These are phyloP conservation scores for Boletales sp. DNA, from an alignment of 768 basidiomycete genomes.

Conservation along the genomic window DNA sequence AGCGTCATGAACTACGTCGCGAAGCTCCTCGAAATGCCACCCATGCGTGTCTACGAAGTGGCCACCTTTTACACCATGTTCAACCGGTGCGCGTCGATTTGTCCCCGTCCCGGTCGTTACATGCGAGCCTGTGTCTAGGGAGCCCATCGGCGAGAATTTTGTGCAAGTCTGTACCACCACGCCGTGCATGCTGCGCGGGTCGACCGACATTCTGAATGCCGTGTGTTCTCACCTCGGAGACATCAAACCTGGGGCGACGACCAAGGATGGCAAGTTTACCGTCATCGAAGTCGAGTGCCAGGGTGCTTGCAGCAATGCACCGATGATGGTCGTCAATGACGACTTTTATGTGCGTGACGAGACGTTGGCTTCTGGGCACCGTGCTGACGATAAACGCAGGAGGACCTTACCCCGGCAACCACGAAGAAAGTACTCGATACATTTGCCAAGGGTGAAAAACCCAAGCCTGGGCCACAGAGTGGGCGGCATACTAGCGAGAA, in stretches of 20 bases:
- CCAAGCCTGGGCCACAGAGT: constrained; percentile 92
- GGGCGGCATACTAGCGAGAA: constrained; percentile 88
- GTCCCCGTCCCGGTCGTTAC: neutral
- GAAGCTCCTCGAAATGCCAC: constrained; percentile 86
- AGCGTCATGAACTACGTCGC: constrained; percentile 99
- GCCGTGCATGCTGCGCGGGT: constrained; percentile 94
- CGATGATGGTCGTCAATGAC: constrained; percentile 94
- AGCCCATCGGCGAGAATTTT: constrained; percentile 91
- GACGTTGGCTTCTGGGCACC: neutral
- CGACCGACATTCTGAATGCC: constrained; percentile 84
- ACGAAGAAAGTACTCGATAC: constrained; percentile 79
- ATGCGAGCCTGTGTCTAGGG: constrained; percentile 41
- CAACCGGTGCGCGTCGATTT: constrained; percentile 69
- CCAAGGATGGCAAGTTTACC: constrained; percentile 94
- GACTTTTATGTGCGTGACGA: constrained; percentile 82
- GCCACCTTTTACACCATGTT: constrained; percentile 99
- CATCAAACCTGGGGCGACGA: constrained; percentile 87
- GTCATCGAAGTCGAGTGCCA: constrained; percentile 98
- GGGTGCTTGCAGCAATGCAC: constrained; percentile 97
- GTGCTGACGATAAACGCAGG: constrained; percentile 41
- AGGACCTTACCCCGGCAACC: constrained; percentile 75
- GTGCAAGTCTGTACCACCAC: constrained; percentile 99
- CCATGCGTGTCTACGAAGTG: constrained; percentile 99
- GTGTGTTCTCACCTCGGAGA: constrained; percentile 80
- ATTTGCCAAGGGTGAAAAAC: constrained; percentile 78